Conservation (phyloP, 768 basidiomycete species). For the Mycena rosella region DNA sequence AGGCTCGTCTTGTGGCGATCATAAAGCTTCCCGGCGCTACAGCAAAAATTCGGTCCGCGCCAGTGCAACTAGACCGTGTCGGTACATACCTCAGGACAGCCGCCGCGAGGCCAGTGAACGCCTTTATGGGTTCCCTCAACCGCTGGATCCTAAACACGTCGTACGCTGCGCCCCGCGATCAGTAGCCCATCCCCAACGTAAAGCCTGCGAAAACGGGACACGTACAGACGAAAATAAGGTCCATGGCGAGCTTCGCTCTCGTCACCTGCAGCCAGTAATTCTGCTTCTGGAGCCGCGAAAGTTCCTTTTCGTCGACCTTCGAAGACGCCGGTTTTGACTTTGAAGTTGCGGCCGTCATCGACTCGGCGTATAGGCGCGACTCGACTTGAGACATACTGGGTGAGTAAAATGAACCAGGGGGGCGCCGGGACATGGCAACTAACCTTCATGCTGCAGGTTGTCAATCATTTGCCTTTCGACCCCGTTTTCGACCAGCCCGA, state of each 20-base stretch:
- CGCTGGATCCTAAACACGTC: conserved; percentile 81
- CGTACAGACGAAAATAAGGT: conserved; percentile 89
- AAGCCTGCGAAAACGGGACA: conserved; percentile 34
- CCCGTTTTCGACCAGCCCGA: conserved; percentile 85
- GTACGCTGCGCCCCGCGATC: conserved; percentile 65
- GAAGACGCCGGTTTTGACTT: conserved; percentile 73
- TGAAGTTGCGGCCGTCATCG: conserved; percentile 75
- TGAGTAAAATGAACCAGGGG: conserved; percentile 19
- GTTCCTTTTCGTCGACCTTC: conserved; percentile 78
- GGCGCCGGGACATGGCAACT: conserved; percentile 27
- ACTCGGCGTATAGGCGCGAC: conserved; percentile 78
- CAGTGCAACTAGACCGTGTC: conserved; percentile 13
- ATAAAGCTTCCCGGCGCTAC: conserved; percentile 79
- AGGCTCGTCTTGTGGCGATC: conserved; percentile 76
- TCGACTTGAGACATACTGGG: conserved; percentile 62
- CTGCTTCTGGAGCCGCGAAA: conserved; percentile 74
- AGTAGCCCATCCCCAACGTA: conserved; percentile 27
- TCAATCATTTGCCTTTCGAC: conserved; percentile 82
- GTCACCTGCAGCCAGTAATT: conserved; percentile 83
- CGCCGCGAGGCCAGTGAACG: conserved; percentile 75
- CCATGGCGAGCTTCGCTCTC: conserved; percentile 82
- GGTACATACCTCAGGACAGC: conserved; percentile 77
- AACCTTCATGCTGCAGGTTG: conserved; percentile 74
- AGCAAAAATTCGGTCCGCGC: conserved; percentile 23
- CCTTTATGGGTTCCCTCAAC: conserved; percentile 70